Evolutionary conservation across 345 rosid species (phyloP).

Genomic region (Gossypioides kirkii): DNA sequence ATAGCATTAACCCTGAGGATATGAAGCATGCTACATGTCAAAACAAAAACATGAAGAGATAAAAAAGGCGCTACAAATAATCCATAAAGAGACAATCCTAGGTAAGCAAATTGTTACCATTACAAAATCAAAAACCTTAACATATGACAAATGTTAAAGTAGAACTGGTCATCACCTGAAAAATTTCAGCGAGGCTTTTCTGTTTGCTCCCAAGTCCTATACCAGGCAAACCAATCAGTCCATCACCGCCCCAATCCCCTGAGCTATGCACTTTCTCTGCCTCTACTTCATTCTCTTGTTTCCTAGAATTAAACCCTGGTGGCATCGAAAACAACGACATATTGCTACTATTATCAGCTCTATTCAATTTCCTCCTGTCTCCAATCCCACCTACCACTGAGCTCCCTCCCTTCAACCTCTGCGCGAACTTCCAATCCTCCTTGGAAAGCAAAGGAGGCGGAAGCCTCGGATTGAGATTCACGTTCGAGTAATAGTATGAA

Average conservation of each 20-base stretch:
- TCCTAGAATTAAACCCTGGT: conserved; percentile 69
- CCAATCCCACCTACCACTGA: conserved; percentile 50
- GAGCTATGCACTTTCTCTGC: conserved; percentile 38
- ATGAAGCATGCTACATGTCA: neutral
- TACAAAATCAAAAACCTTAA: neutral
- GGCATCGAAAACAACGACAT: conserved; percentile 68
- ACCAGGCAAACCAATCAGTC: conserved; percentile 69
- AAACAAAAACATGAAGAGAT: neutral
- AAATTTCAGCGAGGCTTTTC: conserved; percentile 69
- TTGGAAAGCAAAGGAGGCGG: conserved; percentile 61
- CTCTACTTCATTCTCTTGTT: conserved; percentile 45
- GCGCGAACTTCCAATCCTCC: conserved; percentile 41
- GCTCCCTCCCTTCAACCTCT: conserved; percentile 61
- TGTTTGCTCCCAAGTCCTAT: conserved; percentile 64
- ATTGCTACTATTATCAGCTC: conserved; percentile 36
- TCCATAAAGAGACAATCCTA: neutral
- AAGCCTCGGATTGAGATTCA: conserved; percentile 81
- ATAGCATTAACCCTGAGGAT: conserved; percentile 5
- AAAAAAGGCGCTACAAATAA: conserved; percentile 10
- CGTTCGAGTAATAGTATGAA: conserved; percentile 64
- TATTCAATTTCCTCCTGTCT: conserved; percentile 49
- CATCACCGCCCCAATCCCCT: conserved; percentile 74
- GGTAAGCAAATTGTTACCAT: neutral
- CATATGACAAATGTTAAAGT: neutral
- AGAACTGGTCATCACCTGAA: conserved; percentile 53